Percentiles rank a stretch among this genome's conserved stretches.
Evolutionary conservation across 371 early-diverging fungal genomes (phyloP).

Genomic region (Haplosporangium sp.): DNA sequence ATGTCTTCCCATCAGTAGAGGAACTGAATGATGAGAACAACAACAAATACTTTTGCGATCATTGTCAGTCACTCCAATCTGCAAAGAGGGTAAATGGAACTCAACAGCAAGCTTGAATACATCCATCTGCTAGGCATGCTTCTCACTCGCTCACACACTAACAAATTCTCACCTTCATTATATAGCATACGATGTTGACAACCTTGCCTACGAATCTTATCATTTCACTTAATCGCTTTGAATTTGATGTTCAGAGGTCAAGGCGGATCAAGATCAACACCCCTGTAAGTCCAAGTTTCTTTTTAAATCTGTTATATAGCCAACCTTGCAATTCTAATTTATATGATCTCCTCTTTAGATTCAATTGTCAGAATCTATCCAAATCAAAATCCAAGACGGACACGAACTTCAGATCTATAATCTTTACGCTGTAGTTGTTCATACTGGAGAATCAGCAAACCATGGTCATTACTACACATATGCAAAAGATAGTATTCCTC

Average conservation of each 20-base stretch:
- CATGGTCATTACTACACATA: slow-evolving; percentile 59
- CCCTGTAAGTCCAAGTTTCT: slow-evolving; percentile 14
- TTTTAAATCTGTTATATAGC: too few relatives aligned
- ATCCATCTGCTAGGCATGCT: too few relatives aligned
- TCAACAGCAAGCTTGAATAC: too few relatives aligned
- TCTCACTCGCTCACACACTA: background rate
- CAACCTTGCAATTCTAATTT: background rate
- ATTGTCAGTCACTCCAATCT: slow-evolving; percentile 34
- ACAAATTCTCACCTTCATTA: background rate
- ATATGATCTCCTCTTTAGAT: slow-evolving; percentile 14
- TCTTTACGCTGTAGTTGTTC: slow-evolving; percentile 51
- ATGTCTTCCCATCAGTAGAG: slow-evolving; percentile 44
- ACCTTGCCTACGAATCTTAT: slow-evolving; percentile 46
- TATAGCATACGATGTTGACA: slow-evolving; percentile 32
- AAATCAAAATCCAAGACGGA: slow-evolving; percentile 19
- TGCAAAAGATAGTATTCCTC: slow-evolving; percentile 30
- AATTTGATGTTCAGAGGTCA: slow-evolving; percentile 36
- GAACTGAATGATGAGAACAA: slow-evolving; percentile 38
- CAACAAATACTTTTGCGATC: slow-evolving; percentile 53
- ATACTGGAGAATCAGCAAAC: slow-evolving; percentile 55
- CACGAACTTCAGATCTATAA: slow-evolving; percentile 24
- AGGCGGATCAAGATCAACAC: slow-evolving; percentile 53
- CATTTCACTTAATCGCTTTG: slow-evolving; percentile 52
- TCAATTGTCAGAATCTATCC: slow-evolving; percentile 11
- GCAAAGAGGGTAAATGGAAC: slow-evolving; percentile 37